phyloP scores from a whole-genome alignment of 2,329 filamentous ascomycete species.

The Fusarium sp. region DNA sequence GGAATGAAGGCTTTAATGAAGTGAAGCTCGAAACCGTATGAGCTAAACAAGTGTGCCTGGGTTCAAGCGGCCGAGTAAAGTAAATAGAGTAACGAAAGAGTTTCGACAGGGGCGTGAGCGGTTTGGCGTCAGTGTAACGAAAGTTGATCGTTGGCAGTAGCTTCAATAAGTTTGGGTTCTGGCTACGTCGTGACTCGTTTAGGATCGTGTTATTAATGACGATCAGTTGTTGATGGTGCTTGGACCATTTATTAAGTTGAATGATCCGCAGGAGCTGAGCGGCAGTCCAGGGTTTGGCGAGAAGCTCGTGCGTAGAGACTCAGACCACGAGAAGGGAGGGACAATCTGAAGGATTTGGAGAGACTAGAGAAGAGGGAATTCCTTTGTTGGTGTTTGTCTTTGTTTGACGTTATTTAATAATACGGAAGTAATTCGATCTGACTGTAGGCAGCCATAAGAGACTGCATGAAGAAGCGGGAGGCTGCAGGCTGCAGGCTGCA shows the following conservation, averaged over 20 bases:
- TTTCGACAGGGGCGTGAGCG: not conserved
- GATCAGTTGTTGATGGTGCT: slow-evolving; percentile 30
- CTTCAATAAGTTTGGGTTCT: not conserved
- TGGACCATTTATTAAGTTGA: slow-evolving; percentile 24
- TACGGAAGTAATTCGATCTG: slow-evolving; percentile 22
- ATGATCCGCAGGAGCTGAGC: slow-evolving; percentile 24
- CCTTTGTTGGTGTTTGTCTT: slow-evolving; percentile 15
- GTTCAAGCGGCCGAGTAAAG: slow-evolving; percentile 2
- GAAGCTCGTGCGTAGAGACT: slow-evolving; percentile 11
- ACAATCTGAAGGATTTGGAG: not conserved
- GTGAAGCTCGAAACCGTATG: slow-evolving; percentile 1
- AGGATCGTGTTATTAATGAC: not conserved
- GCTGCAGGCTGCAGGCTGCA: slow-evolving; percentile 41
- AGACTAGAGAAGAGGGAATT: not conserved
- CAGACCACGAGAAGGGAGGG: not conserved
- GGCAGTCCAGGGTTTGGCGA: not conserved
- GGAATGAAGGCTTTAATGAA: slow-evolving; percentile 33
- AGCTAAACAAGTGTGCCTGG: not conserved
- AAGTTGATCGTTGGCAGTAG: not conserved
- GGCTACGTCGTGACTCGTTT: not conserved
- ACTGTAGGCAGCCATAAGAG: slow-evolving; percentile 24
- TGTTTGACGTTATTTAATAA: slow-evolving; percentile 8
- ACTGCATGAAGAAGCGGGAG: slow-evolving; percentile 19
- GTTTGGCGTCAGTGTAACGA: not conserved
- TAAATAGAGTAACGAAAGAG: not conserved